These are phyloP conservation scores for Yamadazyma tumulicola DNA, from an alignment of 805 yeast genomes.

Conservation along the genomic window DNA sequence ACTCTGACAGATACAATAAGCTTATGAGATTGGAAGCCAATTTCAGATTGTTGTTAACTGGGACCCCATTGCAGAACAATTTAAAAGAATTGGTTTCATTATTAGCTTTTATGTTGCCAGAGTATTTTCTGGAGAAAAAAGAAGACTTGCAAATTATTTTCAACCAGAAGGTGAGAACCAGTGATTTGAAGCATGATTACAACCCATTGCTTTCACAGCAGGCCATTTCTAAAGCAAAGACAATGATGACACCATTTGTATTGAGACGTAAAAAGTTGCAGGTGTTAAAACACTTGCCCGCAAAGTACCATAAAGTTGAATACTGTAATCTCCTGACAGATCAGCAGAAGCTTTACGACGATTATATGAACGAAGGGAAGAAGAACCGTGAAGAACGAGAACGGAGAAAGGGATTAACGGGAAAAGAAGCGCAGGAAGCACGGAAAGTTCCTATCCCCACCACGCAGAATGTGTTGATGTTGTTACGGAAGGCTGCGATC, in stretches of 20 bases:
- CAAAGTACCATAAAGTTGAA: conserved; percentile 60
- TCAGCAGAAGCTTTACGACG: conserved; percentile 60
- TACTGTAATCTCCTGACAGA: conserved; percentile 59
- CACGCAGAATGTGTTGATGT: conserved; percentile 76
- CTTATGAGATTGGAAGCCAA: conserved; percentile 79
- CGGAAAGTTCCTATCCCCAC: conserved; percentile 34
- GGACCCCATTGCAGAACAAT: conserved; percentile 96
- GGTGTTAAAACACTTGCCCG: conserved; percentile 85
- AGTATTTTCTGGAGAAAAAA: conserved; percentile 71
- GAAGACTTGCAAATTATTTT: conserved; percentile 81
- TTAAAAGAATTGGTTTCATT: conserved; percentile 85
- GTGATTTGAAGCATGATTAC: conserved; percentile 42
- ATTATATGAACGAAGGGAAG: conserved; percentile 48
- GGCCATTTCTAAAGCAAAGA: conserved; percentile 88
- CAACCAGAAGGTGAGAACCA: conserved; percentile 80
- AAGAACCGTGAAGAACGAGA: conserved; percentile 41
- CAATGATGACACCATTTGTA: conserved; percentile 98
- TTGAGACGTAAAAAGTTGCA: conserved; percentile 88
- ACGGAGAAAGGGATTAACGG: conserved; percentile 34
- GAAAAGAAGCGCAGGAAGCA: conserved; percentile 34
- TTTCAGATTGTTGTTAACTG: conserved; percentile 87
- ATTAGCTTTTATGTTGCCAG: conserved; percentile 86
- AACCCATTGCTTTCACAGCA: conserved; percentile 86
- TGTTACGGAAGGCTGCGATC: conserved; percentile 83
- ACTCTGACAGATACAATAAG: conserved; percentile 81